Conservation (phyloP, 192 early-diverging fungal species). For the Spizellomyces sp. region DNA sequence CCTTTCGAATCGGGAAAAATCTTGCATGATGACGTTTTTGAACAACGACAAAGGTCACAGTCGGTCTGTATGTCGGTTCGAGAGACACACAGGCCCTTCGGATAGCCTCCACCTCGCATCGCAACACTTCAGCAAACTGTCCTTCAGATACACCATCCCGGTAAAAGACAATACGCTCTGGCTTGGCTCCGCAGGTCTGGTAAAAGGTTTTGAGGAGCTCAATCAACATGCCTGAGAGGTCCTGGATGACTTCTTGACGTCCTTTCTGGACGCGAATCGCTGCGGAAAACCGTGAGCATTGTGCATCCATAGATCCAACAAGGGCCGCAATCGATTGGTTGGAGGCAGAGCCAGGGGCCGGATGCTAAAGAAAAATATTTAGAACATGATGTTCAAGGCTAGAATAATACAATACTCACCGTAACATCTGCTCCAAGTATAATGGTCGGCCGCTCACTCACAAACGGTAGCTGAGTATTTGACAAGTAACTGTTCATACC, state of each 20-base stretch:
- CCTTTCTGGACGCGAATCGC: conserved; percentile 54
- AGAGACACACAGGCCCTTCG: conserved; percentile 60
- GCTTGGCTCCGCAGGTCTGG: conserved; percentile 57
- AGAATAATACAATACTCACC: too few species aligned
- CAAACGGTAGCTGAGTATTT: conserved; percentile 66
- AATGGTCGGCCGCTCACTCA: conserved; percentile 73
- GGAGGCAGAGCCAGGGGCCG: conserved; percentile 53
- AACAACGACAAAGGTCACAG: conserved; percentile 80
- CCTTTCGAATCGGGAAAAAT: conserved; percentile 64
- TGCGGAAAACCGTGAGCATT: conserved; percentile 60
- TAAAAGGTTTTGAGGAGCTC: conserved; percentile 61
- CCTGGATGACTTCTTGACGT: conserved; percentile 53
- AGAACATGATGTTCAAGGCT: too few species aligned
- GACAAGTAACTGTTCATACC: conserved; percentile 80
- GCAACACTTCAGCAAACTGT: conserved; percentile 77
- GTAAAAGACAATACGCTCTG: conserved; percentile 63
- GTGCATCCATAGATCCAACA: conserved; percentile 64
- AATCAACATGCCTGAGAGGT: conserved; percentile 55
- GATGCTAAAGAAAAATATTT: conserved; percentile 18
- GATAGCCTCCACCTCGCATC: conserved; percentile 76
- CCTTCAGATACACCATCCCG: conserved; percentile 84
- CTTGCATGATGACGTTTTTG: conserved; percentile 91
- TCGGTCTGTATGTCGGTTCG: conserved; percentile 71
- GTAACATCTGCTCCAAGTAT: conserved; percentile 91
- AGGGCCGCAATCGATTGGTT: conserved; percentile 62